Base-by-base conservation (phyloP, 192 early-diverging fungal genomes). In the Coemansia sp. region DNA sequence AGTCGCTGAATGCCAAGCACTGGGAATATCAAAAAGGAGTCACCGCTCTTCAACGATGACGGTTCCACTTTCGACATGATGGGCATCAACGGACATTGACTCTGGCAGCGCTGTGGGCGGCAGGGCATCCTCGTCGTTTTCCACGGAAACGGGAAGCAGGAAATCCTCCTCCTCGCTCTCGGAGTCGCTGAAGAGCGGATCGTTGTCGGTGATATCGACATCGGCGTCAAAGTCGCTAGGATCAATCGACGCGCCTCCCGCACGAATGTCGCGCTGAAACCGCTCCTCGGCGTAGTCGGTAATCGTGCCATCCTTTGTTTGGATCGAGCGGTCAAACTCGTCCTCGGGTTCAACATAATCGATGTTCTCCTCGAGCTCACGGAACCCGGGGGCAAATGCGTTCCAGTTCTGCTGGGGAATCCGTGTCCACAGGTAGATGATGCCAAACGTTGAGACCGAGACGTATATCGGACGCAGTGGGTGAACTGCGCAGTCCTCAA, bases 331-430 rank as follows among this genome's bases (percentile, higher is more conserved):
- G 72, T 99, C 97, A 79, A 97, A 99, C 69, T 94, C 93, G 64
- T 96, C 93, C 65, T 99, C 97, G 11, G 87, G 78, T 71, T 99
- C 97, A 56, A 89, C 83, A 74, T 96, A 97, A 60, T 96, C 97
- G 7, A 94, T 84, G 72, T 99, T 98, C 57, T 99, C 96, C 40
- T 96, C 93, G 16, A 99, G 71, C 65, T 97, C 94, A 21, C 83
- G 88, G 65, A 97, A 98, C 47, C 93, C 94, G 19, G 96, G 97
- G 15, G 92, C 93, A 85, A 96, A 95, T 37, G 95, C 92, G 56
- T 91, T 93, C 91, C 94, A 98, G 67, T 94, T 93, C 40, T 81
- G 79, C 74, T 81, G 79, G 3, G 79, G 79, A 61, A 97, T 91
- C 38, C 89, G 87, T 18, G 90, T 88, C 98, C 96, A 99, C 19